phyloP scores from a whole-genome alignment of 1,284 basidiomycete genomes.

The Ganoderma lingzhi region DNA sequence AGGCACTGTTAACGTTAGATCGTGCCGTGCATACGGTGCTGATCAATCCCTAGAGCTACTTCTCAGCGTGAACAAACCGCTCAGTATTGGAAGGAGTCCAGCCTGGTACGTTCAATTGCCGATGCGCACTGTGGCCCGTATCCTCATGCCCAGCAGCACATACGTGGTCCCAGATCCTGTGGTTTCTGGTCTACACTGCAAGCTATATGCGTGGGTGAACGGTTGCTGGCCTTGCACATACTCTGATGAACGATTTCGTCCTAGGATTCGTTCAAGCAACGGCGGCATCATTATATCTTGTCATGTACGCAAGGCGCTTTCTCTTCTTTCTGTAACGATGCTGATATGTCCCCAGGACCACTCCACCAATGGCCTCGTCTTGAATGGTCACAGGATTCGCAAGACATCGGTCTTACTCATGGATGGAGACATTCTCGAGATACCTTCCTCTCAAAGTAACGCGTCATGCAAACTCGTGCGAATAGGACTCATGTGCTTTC shows the following conservation, averaged over 20 bases:
- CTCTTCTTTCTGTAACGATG: background rate
- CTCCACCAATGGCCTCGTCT: constrained; percentile 79
- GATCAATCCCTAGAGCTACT: constrained; percentile 39
- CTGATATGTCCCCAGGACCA: constrained; percentile 58
- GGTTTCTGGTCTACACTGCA: constrained; percentile 77
- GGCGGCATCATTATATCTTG: constrained; percentile 81
- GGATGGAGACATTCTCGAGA: constrained; percentile 74
- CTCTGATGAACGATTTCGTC: background rate
- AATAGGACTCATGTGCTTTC: constrained; percentile 2
- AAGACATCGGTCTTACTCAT: constrained; percentile 73
- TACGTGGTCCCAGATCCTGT: constrained; percentile 59
- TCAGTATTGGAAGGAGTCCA: constrained; percentile 71
- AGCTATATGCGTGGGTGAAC: constrained; percentile 73
- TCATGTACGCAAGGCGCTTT: constrained; percentile 54
- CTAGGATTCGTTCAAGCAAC: constrained; percentile 70
- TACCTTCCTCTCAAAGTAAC: constrained; percentile 70
- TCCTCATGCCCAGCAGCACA: constrained; percentile 43
- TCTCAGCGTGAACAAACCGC: constrained; percentile 66
- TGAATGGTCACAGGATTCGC: constrained; percentile 74
- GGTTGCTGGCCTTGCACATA: too few relatives aligned
- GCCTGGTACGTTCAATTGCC: constrained; percentile 33
- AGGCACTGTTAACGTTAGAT: constrained; percentile 5
- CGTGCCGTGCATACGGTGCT: constrained; percentile 14
- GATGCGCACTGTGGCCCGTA: background rate
- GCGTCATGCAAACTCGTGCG: background rate